Evolutionary conservation across 2,329 filamentous ascomycete species (phyloP).

Genomic region (Fusarium domesticum): DNA sequence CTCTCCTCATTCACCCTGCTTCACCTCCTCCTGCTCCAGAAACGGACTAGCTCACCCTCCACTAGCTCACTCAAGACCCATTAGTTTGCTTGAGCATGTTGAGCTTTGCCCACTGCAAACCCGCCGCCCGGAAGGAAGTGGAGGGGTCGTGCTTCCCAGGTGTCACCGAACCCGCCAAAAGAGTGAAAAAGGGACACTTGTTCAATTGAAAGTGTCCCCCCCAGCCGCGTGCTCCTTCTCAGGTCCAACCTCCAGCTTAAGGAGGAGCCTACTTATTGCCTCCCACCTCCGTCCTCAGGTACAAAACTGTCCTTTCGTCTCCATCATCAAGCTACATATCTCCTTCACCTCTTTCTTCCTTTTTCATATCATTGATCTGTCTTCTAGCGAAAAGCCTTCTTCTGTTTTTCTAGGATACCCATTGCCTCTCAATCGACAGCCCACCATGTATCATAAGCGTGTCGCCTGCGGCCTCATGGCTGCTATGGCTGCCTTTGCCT

Average conservation of each 20-base stretch:
- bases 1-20: not conserved
- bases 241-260: slow-evolving; percentile 3
- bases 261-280: slow-evolving; percentile 22
- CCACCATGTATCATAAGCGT: slow-evolving; percentile 49
- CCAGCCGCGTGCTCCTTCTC: slow-evolving; percentile 8
- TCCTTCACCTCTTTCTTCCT: slow-evolving; percentile 18
- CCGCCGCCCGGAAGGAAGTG: slow-evolving; percentile 11
- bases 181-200: slow-evolving; percentile 41
- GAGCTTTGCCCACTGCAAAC: not conserved
- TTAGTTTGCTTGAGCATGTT: not conserved
- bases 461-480: slow-evolving; percentile 54
- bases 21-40: slow-evolving; percentile 3
- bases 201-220: slow-evolving; percentile 36
- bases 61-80: not conserved
- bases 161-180: slow-evolving; percentile 9
- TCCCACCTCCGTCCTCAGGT: slow-evolving; percentile 23
- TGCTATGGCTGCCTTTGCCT: slow-evolving; percentile 55
- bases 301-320: slow-evolving; percentile 35
- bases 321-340: slow-evolving; percentile 21
- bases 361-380: slow-evolving; percentile 14
- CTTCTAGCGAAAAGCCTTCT: slow-evolving; percentile 20
- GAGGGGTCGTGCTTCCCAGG: slow-evolving; percentile 18
- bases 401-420: slow-evolving; percentile 27
- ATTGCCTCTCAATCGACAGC: slow-evolving; percentile 15
- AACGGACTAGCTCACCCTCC: slow-evolving; percentile 9